Conservation (phyloP, 495 filamentous ascomycete genomes). For the Penicillium turbatum region DNA sequence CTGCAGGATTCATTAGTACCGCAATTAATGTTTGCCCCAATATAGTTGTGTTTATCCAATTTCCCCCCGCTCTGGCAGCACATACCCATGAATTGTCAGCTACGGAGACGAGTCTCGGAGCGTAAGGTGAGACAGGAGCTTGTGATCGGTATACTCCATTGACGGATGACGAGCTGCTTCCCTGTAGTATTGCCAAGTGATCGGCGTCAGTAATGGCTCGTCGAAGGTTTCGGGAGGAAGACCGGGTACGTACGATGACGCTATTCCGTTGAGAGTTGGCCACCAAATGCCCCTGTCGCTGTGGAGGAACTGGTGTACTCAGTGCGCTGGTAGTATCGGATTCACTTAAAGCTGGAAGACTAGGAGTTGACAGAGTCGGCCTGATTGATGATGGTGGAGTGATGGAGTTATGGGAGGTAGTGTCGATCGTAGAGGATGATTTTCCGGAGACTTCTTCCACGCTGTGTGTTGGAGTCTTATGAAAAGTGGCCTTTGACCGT, state of each 20-base stretch:
- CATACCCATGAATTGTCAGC: slow-evolving; percentile 77
- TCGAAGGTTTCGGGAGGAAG: background rate
- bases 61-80: background rate
- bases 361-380: slow-evolving; percentile 49
- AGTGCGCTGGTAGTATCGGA: slow-evolving; percentile 29
- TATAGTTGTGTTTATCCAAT: background rate
- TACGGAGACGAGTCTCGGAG: slow-evolving; percentile 70
- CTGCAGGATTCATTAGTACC: slow-evolving; percentile 40
- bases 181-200: slow-evolving; percentile 19
- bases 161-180: slow-evolving; percentile 45
- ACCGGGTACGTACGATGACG: slow-evolving; percentile 38
- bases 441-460: slow-evolving; percentile 50
- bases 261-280: slow-evolving; percentile 49
- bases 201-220: background rate
- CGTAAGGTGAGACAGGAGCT: slow-evolving; percentile 65
- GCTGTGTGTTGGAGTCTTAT: slow-evolving; percentile 49
- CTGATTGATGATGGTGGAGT: slow-evolving; percentile 59
- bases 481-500: slow-evolving; percentile 64
- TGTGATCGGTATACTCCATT: slow-evolving; percentile 49
- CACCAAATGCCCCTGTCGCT: slow-evolving; percentile 38
- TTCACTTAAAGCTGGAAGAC: slow-evolving; percentile 51
- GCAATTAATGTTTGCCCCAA: background rate
- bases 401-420: slow-evolving; percentile 49
- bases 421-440: slow-evolving; percentile 63
- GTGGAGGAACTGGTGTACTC: slow-evolving; percentile 40